Evolutionary conservation across 371 early-diverging fungal species (phyloP).

Genomic region (Blastocladiella emersonii): DNA sequence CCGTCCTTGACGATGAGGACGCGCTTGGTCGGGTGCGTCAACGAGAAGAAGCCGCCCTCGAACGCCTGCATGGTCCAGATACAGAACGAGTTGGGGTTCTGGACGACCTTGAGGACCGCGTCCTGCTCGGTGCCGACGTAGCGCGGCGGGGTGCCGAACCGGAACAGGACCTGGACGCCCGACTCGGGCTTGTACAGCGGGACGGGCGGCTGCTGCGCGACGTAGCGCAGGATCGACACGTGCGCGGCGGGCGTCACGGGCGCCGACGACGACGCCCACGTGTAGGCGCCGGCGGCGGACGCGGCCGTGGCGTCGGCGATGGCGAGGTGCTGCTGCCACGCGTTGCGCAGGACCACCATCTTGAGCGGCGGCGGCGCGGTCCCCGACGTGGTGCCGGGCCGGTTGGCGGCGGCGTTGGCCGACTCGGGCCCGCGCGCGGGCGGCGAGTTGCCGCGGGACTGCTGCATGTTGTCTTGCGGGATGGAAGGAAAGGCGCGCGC

Average conservation of each 20-base stretch:
- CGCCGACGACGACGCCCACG: background rate
- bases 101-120: background rate
- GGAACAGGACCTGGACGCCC: background rate
- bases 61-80: conserved; percentile 1
- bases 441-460: too few species aligned
- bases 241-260: background rate
- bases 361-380: too few species aligned
- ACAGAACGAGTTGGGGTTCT: background rate
- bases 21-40: background rate
- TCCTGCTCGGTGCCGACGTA: conserved; percentile 2
- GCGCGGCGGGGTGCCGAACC: background rate
- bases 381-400: too few species aligned
- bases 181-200: conserved; percentile 1
- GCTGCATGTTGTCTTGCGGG: too few species aligned
- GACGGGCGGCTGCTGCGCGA: background rate
- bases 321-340: background rate
- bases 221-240: background rate
- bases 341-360: too few species aligned
- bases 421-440: too few species aligned
- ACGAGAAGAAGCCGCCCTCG: background rate
- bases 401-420: too few species aligned
- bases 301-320: background rate
- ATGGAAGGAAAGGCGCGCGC: too few species aligned
- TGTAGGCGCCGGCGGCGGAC: background rate
- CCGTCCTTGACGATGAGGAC: conserved; percentile 1